Conservation (phyloP, 257 asterid species). For the Coffea eugenioides region DNA sequence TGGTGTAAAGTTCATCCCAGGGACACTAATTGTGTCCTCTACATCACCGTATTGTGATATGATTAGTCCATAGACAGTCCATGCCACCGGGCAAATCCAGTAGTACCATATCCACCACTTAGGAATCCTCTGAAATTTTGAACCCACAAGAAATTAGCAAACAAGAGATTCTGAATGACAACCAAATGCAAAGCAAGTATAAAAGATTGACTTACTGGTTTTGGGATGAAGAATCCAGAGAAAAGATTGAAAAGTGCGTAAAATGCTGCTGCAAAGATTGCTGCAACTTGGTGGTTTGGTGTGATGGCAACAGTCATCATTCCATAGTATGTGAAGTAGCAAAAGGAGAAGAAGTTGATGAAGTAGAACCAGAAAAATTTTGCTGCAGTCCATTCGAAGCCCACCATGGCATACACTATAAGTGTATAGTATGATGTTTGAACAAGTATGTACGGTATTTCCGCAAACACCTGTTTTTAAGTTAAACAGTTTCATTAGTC, state of each 20-base stretch:
- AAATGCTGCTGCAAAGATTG: conserved; percentile 73
- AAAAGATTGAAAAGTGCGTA: conserved; percentile 74
- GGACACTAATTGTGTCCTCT: conserved; percentile 35
- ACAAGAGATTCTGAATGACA: not conserved
- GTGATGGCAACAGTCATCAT: conserved; percentile 86
- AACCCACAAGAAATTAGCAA: not conserved
- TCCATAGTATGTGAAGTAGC: conserved; percentile 84
- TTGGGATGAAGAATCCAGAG: conserved; percentile 78
- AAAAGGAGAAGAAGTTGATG: conserved; percentile 64
- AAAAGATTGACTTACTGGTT: conserved; percentile 55
- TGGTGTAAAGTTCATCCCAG: conserved; percentile 42
- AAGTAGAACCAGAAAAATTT: conserved; percentile 87
- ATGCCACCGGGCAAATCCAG: conserved; percentile 92
- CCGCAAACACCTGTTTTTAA: conserved; percentile 48
- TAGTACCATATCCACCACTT: conserved; percentile 97
- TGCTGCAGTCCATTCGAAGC: conserved; percentile 69
- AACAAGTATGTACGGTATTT: conserved; percentile 61
- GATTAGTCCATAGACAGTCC: conserved; percentile 89
- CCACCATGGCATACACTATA: conserved; percentile 76
- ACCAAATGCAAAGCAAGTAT: not conserved
- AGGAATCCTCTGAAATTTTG: conserved; percentile 68
- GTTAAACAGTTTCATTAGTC: not conserved
- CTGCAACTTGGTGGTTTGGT: conserved; percentile 79
- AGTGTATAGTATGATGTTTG: conserved; percentile 61
- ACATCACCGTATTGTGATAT: conserved; percentile 81